phyloP scores from a whole-genome alignment of 2,329 filamentous ascomycete species.

The Teratosphaeria pseudoeucalypti region DNA sequence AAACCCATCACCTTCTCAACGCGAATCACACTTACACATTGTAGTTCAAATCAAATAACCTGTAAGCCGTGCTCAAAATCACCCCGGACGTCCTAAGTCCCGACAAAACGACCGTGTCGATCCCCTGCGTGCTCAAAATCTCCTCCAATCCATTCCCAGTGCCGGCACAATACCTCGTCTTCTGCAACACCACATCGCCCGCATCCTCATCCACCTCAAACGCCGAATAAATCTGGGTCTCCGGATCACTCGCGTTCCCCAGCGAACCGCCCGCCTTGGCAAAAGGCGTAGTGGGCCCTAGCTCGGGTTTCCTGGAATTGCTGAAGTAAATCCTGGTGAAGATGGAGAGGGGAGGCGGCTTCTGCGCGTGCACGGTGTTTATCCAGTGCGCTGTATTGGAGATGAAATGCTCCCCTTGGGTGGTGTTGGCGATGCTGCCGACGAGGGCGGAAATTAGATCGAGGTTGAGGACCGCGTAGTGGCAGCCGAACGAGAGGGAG shows the following conservation, averaged over 20 bases:
- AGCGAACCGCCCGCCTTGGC: constrained; percentile 22
- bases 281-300: constrained; percentile 28
- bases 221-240: constrained; percentile 24
- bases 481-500: constrained; percentile 23
- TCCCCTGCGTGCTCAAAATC: constrained; percentile 29
- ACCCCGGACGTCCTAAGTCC: constrained; percentile 34
- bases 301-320: constrained; percentile 26
- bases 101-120: constrained; percentile 34
- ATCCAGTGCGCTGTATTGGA: constrained; percentile 29
- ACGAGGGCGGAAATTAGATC: constrained; percentile 33
- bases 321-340: constrained; percentile 32
- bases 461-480: constrained; percentile 35
- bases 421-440: constrained; percentile 22
- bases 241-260: constrained; percentile 18
- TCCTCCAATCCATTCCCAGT: constrained; percentile 32
- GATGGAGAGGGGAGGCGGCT: constrained; percentile 27
- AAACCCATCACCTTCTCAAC: background rate
- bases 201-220: constrained; percentile 24
- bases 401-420: constrained; percentile 27
- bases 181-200: constrained; percentile 30
- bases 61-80: constrained; percentile 34
- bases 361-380: constrained; percentile 28
- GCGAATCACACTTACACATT: constrained; percentile 26
- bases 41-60: constrained; percentile 35
- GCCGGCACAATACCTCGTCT: constrained; percentile 35